Evolutionary conservation across 2,329 filamentous ascomycete species (phyloP), one percentile per base, ranked within the genome.

Genomic region (Paecilomyces variotii): DNA sequence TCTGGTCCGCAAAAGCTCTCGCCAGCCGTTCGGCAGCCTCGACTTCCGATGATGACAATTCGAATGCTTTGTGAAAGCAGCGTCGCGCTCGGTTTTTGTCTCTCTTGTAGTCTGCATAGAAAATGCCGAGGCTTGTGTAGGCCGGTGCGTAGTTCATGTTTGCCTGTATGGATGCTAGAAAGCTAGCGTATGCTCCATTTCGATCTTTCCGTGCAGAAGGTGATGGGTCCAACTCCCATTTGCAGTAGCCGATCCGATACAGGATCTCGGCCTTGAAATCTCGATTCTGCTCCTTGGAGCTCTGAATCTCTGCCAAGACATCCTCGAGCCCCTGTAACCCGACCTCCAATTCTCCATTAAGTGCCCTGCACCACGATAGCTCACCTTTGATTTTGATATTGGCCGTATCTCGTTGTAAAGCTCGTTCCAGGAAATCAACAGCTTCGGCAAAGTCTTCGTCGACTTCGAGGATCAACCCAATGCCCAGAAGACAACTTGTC

Each of bases 41-140:
- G 0, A 96, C 84, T 70, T 99, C 94, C 0, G 89, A 87, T 0
- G 91, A 79, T 0, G 94, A 99, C 2, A 99, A 78, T 72, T 99
- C 94, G 55, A 99, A 89, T 0, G 94, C 94, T 71, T 97, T 97
- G 67, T 97, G 90, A 68, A 97, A 97, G 70, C 93, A 97, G 62
- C 89, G 87, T n/a, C 90, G 84, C 7, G 93, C 91, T 68, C 95
- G 82, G 67, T 87, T 89, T 73, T 87, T 91, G 72, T 97, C 94
- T 64, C 87, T 91, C 57, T 85, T 88, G 69, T 97, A 97, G 68
- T 97, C 93, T 4, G 87, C 86, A 69, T 97, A 99, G 76, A 89
- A 99, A 6, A 93, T 80, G 14, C 94, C 94, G 3, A 99, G 83
- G 63, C 87, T 91, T 0, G 92, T 96, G 72, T 97, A 99, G 1